Conservation (phyloP, 2,329 filamentous ascomycete species). For the Neopestalotiopsis rosae region DNA sequence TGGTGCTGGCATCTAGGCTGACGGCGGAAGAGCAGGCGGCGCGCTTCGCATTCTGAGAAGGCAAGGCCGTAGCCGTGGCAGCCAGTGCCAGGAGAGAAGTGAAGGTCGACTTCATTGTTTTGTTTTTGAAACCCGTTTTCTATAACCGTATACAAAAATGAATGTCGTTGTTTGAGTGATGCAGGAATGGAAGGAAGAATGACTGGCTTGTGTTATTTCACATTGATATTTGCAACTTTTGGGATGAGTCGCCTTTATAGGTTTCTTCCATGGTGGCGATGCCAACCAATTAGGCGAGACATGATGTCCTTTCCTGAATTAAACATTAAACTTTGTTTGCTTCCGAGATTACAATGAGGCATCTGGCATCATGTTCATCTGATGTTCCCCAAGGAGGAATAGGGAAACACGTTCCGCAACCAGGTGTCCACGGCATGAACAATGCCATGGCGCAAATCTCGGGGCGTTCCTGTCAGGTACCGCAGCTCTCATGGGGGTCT, state of each 20-base stretch:
- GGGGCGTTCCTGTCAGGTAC: neutral
- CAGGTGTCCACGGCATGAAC: neutral
- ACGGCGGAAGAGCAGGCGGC: slow-evolving; percentile 33
- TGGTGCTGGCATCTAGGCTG: slow-evolving; percentile 36
- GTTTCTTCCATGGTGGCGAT: neutral
- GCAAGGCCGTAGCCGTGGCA: slow-evolving; percentile 48
- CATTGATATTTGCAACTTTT: neutral
- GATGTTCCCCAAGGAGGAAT: neutral
- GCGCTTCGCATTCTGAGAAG: slow-evolving; percentile 51
- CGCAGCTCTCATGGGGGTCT: neutral
- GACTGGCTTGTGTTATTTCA: neutral
- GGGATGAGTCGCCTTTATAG: neutral
- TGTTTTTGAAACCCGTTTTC: neutral
- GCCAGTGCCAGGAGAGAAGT: slow-evolving; percentile 40
- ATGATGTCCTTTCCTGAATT: neutral
- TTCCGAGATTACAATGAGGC: slow-evolving; percentile 7
- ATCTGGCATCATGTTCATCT: neutral
- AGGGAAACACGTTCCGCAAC: slow-evolving; percentile 6
- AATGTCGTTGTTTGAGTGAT: neutral
- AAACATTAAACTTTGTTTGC: neutral
- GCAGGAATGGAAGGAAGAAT: neutral
- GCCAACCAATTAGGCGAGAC: neutral
- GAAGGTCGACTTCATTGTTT: slow-evolving; percentile 17
- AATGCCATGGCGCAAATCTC: neutral
- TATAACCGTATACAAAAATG: neutral